Percentiles rank a stretch among this genome's conserved stretches.
phyloP scores from a whole-genome alignment of 2,329 filamentous ascomycete genomes.

The Microcyclosporella mali region DNA sequence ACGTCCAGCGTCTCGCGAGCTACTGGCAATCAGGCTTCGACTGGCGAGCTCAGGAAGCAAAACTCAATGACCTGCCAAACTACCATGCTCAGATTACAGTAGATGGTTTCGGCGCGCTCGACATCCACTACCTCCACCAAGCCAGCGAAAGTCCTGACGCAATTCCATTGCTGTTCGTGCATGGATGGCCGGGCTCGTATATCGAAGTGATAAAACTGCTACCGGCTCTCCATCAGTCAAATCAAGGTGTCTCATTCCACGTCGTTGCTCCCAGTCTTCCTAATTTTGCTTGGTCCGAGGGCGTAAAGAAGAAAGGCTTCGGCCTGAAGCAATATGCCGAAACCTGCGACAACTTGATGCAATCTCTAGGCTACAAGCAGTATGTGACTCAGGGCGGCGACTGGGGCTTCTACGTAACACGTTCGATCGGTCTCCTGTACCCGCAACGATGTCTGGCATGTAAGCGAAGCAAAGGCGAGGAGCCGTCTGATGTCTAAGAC shows the following conservation, averaged over 20 bases:
- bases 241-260: slow-evolving; percentile 52
- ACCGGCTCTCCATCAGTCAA: slow-evolving; percentile 35
- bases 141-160: slow-evolving; percentile 46
- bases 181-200: slow-evolving; percentile 65
- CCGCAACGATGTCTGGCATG: slow-evolving; percentile 50
- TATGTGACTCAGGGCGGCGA: slow-evolving; percentile 55
- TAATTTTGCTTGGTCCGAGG: slow-evolving; percentile 62
- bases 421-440: slow-evolving; percentile 55
- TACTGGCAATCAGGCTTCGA: slow-evolving; percentile 55
- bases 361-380: slow-evolving; percentile 50
- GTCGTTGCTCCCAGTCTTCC: slow-evolving; percentile 53
- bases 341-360: slow-evolving; percentile 56
- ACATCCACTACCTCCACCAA: slow-evolving; percentile 61
- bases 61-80: slow-evolving; percentile 57
- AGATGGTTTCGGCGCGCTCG: slow-evolving; percentile 53
- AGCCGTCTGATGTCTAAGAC: too few species aligned
- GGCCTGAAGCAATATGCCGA: slow-evolving; percentile 49
- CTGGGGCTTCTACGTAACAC: slow-evolving; percentile 50
- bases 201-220: slow-evolving; percentile 61
- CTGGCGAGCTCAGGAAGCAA: slow-evolving; percentile 55
- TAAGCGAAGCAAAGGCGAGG: too few species aligned
- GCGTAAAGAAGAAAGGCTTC: slow-evolving; percentile 46
- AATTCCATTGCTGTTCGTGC: slow-evolving; percentile 61
- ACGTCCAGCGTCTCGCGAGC: slow-evolving; percentile 53
- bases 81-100: slow-evolving; percentile 50